These are phyloP conservation scores for Stramenopiles sp. DNA, from an alignment of 352 stramenopile genomes.

Conservation along the genomic window DNA sequence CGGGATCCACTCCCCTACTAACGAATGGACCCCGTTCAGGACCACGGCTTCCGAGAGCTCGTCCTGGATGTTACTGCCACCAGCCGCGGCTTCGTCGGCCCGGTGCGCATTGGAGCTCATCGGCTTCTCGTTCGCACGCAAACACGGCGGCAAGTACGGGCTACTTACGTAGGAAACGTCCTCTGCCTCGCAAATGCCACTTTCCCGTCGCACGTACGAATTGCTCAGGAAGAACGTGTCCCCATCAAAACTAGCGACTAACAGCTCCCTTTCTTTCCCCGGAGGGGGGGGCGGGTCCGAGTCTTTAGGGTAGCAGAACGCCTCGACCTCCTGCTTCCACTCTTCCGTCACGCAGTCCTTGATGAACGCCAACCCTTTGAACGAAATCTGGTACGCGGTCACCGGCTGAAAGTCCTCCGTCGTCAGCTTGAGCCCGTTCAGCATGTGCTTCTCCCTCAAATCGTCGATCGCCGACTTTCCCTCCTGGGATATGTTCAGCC, in stretches of 20 bases:
- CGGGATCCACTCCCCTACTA: conserved; percentile 1
- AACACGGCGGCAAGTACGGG: neutral
- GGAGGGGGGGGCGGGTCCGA: neutral
- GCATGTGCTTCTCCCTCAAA: conserved; percentile 33
- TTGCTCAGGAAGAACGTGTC: neutral
- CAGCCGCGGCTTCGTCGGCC: neutral
- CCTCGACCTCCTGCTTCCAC: conserved; percentile 29
- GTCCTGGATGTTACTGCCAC: neutral
- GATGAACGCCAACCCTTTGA: conserved; percentile 30
- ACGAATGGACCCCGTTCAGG: neutral
- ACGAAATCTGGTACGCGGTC: conserved; percentile 36
- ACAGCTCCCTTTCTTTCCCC: neutral
- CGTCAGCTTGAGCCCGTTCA: conserved; percentile 39
- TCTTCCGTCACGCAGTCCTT: conserved; percentile 30
- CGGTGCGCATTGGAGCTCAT: neutral
- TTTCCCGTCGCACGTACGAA: neutral
- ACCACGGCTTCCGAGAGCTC: neutral
- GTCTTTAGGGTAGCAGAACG: conserved; percentile 23
- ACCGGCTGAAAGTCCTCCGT: conserved; percentile 40
- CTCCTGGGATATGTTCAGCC: conserved; percentile 42
- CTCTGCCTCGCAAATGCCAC: neutral
- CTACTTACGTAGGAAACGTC: neutral
- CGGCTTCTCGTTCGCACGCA: neutral
- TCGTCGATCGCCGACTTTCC: conserved; percentile 41
- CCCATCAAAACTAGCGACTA: neutral